phyloP scores from a whole-genome alignment of 2,329 filamentous ascomycete species.

The Cladosporium velox region DNA sequence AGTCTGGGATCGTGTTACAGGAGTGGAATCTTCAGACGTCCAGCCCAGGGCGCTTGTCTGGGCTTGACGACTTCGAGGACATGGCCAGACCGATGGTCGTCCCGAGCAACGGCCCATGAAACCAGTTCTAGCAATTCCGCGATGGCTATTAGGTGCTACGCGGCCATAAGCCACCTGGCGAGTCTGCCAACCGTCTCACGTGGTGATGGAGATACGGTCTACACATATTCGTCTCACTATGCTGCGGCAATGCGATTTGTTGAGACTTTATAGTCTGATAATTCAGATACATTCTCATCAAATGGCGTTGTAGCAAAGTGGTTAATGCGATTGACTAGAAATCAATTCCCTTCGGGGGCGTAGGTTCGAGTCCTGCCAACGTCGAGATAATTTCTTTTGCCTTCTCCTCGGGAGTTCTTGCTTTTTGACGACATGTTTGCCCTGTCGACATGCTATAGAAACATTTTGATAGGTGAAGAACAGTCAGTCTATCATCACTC shows the following conservation, averaged over 20 bases:
- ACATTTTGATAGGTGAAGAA: too few relatives aligned
- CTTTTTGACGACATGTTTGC: background rate
- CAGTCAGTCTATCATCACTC: too few relatives aligned
- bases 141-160: background rate
- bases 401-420: background rate
- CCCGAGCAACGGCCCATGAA: background rate
- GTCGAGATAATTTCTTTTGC: slow-evolving; percentile 9
- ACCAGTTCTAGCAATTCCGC: background rate
- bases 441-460: too few relatives aligned
- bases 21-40: background rate
- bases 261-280: background rate
- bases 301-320: slow-evolving; percentile 20
- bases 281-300: background rate
- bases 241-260: background rate
- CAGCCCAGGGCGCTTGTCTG: background rate
- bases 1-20: background rate
- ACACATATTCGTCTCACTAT: background rate
- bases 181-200: background rate
- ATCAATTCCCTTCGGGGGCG: slow-evolving; percentile 23
- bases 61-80: background rate
- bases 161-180: background rate
- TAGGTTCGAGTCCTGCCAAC: slow-evolving; percentile 25
- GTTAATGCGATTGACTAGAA: slow-evolving; percentile 21
- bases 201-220: background rate
- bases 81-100: background rate